Conservation (phyloP, 768 basidiomycete genomes). For the Suillus spraguei region DNA sequence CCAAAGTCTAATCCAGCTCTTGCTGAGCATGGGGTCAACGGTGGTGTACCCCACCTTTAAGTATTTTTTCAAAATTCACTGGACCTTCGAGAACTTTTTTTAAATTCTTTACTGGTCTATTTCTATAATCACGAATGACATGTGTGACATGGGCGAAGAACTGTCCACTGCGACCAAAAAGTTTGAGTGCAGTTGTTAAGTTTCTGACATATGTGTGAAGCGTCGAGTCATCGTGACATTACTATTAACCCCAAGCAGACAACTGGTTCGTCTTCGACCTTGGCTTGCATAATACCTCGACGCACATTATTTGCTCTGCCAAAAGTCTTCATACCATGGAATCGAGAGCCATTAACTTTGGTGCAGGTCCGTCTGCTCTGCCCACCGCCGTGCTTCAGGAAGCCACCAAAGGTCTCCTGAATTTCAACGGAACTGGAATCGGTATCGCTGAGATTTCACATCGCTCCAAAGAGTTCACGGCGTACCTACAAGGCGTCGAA, state of each 20-base stretch:
- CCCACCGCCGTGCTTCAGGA: slow-evolving; percentile 85
- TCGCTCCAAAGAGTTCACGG: slow-evolving; percentile 86
- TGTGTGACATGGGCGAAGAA: neutral
- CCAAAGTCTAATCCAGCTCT: slow-evolving; percentile 14
- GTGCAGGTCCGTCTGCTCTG: slow-evolving; percentile 91
- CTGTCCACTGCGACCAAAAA: neutral
- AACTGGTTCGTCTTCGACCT: neutral
- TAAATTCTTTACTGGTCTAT: neutral
- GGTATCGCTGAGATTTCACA: slow-evolving; percentile 97
- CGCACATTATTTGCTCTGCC: neutral
- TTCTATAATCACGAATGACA: neutral
- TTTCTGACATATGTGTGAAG: neutral
- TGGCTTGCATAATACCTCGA: neutral
- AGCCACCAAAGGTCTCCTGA: slow-evolving; percentile 82
- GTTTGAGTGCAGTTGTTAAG: neutral
- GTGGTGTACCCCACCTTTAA: slow-evolving; percentile 19
- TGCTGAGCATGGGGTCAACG: slow-evolving; percentile 23
- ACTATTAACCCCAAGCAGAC: neutral
- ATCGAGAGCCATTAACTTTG: slow-evolving; percentile 80
- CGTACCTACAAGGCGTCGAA: slow-evolving; percentile 65
- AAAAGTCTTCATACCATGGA: slow-evolving; percentile 20
- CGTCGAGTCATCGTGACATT: neutral
- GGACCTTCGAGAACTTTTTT: neutral
- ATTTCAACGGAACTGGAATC: slow-evolving; percentile 90
- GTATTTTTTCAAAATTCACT: slow-evolving; percentile 3